These are phyloP conservation scores for Cryoendolithus antarcticus DNA, from an alignment of 2,329 filamentous ascomycete genomes.

Conservation along the genomic window DNA sequence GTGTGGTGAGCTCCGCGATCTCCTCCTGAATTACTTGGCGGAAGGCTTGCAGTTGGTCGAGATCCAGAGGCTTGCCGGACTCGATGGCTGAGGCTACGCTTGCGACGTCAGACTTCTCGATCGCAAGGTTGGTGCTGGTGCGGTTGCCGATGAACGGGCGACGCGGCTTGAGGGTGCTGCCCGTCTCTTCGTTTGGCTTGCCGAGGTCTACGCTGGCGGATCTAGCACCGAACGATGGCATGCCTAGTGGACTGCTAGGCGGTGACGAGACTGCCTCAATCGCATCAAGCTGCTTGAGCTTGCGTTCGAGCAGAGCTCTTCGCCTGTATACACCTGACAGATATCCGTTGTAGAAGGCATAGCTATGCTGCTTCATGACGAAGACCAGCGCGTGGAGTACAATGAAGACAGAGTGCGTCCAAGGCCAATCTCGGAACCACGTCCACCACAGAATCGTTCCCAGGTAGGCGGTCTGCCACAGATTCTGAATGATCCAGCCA, in stretches of 20 bases:
- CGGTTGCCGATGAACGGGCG: conserved; percentile 26
- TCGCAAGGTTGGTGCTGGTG: conserved; percentile 31
- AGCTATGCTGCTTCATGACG: conserved; percentile 76
- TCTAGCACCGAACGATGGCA: not conserved
- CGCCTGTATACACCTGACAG: conserved; percentile 45
- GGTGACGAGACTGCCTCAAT: conserved; percentile 31
- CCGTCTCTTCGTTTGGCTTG: conserved; percentile 1
- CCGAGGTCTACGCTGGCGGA: conserved; percentile 1
- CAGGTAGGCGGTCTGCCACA: conserved; percentile 59
- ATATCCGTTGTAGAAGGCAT: conserved; percentile 68
- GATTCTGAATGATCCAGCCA: conserved; percentile 64
- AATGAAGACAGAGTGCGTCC: conserved; percentile 71
- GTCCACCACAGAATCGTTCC: conserved; percentile 52
- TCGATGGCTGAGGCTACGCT: conserved; percentile 51
- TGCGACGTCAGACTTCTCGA: conserved; percentile 45
- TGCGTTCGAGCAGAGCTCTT: conserved; percentile 30
- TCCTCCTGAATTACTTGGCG: conserved; percentile 54
- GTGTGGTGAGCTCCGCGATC: conserved; percentile 50
- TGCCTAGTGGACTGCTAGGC: conserved; percentile 22
- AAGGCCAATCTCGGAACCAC: conserved; percentile 62
- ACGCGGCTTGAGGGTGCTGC: conserved; percentile 12
- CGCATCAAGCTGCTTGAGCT: conserved; percentile 46
- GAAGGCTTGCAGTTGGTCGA: conserved; percentile 52
- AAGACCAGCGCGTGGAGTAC: conserved; percentile 62
- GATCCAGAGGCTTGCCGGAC: conserved; percentile 46